A percentile compares a stretch with the other conserved stretches of the same genome.
phyloP scores from a whole-genome alignment of 2,329 filamentous ascomycete genomes.

The Penicillium sp. region DNA sequence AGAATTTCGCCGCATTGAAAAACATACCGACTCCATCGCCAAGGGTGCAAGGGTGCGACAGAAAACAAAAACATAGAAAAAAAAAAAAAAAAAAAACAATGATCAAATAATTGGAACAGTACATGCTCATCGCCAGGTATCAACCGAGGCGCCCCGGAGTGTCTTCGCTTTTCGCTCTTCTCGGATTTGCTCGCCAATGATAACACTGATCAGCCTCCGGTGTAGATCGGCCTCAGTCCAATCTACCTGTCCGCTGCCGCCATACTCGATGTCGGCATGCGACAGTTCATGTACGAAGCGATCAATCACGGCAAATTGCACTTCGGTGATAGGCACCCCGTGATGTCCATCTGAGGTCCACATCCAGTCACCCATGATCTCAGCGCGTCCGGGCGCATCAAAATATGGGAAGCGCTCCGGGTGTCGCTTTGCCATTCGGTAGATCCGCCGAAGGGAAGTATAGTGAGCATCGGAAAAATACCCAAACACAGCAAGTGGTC shows the following conservation, averaged over 20 bases:
- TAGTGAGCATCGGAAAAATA: constrained; percentile 47
- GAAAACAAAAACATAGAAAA: constrained; percentile 10
- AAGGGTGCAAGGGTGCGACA: constrained; percentile 6
- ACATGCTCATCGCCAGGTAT: constrained; percentile 27
- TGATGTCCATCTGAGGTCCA: constrained; percentile 44
- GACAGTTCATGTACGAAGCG: constrained; percentile 40
- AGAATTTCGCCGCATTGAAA: constrained; percentile 10
- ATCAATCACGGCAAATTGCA: constrained; percentile 44
- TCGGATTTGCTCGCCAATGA: constrained; percentile 48
- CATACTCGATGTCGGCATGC: constrained; percentile 34
- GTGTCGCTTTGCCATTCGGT: constrained; percentile 37
- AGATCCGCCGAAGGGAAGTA: constrained; percentile 38
- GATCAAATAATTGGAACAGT: background rate
- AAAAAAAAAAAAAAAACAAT: background rate
- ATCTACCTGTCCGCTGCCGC: constrained; percentile 38
- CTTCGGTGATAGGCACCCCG: constrained; percentile 42
- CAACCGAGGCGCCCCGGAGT: constrained; percentile 23
- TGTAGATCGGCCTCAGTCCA: constrained; percentile 48
- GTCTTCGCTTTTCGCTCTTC: constrained; percentile 37
- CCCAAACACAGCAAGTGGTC: constrained; percentile 35
- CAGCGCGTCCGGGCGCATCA: constrained; percentile 33
- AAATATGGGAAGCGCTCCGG: constrained; percentile 41
- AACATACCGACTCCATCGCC: constrained; percentile 18
- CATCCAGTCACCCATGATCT: constrained; percentile 44
- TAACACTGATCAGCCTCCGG: constrained; percentile 46